phyloP scores from a whole-genome alignment of 176 grass and related monocot species.

The Dendrocalamus sinicus region DNA sequence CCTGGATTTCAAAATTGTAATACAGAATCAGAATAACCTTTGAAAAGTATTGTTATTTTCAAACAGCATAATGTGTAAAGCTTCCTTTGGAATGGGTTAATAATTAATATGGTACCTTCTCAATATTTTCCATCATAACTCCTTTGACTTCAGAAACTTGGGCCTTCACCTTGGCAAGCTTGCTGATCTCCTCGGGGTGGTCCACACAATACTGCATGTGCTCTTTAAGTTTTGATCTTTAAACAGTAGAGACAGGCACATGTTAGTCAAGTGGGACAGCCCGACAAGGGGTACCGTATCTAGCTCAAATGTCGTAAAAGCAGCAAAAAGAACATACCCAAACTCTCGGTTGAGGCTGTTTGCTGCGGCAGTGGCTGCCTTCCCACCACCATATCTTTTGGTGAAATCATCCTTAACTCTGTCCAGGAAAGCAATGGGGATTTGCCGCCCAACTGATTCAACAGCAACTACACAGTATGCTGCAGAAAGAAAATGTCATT shows the following conservation, averaged over 20 bases:
- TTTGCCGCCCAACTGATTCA: slow-evolving; percentile 88
- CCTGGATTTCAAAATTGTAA: slow-evolving; percentile 48
- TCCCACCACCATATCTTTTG: slow-evolving; percentile 87
- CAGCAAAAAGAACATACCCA: slow-evolving; percentile 48
- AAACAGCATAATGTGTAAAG: slow-evolving; percentile 15
- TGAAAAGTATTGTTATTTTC: background rate
- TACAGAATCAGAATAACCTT: background rate
- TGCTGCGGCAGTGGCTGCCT: slow-evolving; percentile 81
- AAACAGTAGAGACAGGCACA: slow-evolving; percentile 21
- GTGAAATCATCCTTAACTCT: slow-evolving; percentile 90
- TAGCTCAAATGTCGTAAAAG: background rate
- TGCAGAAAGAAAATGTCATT: slow-evolving; percentile 41
- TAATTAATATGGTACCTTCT: slow-evolving; percentile 65
- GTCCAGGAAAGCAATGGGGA: slow-evolving; percentile 89
- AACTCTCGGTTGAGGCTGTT: slow-evolving; percentile 82
- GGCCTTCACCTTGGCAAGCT: slow-evolving; percentile 90
- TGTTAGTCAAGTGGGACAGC: background rate
- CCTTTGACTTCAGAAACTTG: slow-evolving; percentile 97
- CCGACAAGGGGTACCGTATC: background rate
- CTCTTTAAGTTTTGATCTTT: slow-evolving; percentile 90
- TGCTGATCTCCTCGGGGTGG: slow-evolving; percentile 88
- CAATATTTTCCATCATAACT: slow-evolving; percentile 98
- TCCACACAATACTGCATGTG: slow-evolving; percentile 97
- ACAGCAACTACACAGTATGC: slow-evolving; percentile 93
- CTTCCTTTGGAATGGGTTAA: background rate